These are phyloP conservation scores for Aegilops tauschii DNA, from an alignment of 176 grass and related monocot species.

Conservation along the genomic window DNA sequence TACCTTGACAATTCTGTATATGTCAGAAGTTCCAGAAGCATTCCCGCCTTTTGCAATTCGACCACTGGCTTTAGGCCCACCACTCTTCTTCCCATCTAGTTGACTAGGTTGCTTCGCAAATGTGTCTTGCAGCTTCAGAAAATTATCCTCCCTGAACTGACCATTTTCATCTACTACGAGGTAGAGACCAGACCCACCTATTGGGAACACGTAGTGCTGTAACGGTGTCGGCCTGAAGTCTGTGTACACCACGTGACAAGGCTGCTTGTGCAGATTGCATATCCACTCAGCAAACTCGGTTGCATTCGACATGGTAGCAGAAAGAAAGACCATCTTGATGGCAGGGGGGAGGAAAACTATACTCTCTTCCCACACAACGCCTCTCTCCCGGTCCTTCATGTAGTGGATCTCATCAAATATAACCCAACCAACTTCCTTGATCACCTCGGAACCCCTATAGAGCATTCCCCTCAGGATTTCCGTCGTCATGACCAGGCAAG, in stretches of 20 bases:
- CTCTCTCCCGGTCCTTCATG: slow-evolving; percentile 97
- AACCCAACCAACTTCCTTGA: slow-evolving; percentile 98
- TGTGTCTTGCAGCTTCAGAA: slow-evolving; percentile 80
- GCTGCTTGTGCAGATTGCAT: slow-evolving; percentile 91
- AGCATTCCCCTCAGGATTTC: slow-evolving; percentile 98
- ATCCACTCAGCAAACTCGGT: slow-evolving; percentile 99
- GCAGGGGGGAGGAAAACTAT: slow-evolving; percentile 92
- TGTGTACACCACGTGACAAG: slow-evolving; percentile 96
- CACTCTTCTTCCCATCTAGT: slow-evolving; percentile 48
- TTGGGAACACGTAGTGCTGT: slow-evolving; percentile 94
- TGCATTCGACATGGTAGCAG: slow-evolving; percentile 97
- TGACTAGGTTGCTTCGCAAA: slow-evolving; percentile 61
- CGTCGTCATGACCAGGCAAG: slow-evolving; percentile 96
- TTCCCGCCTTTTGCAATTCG: slow-evolving; percentile 83
- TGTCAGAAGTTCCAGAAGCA: slow-evolving; percentile 73
- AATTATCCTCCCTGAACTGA: slow-evolving; percentile 98
- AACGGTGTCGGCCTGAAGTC: slow-evolving; percentile 96
- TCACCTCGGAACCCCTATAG: slow-evolving; percentile 92
- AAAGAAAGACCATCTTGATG: slow-evolving; percentile 99
- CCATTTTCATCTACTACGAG: slow-evolving; percentile 93
- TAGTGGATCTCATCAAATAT: slow-evolving; percentile 99
- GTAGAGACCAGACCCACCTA: slow-evolving; percentile 90
- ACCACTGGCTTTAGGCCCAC: slow-evolving; percentile 55
- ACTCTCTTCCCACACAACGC: slow-evolving; percentile 97
- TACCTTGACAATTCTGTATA: slow-evolving; percentile 91